A percentile compares a stretch with the other conserved stretches of the same genome.
phyloP scores from a whole-genome alignment of 805 yeast genomes.

The Pichia occidentalis region DNA sequence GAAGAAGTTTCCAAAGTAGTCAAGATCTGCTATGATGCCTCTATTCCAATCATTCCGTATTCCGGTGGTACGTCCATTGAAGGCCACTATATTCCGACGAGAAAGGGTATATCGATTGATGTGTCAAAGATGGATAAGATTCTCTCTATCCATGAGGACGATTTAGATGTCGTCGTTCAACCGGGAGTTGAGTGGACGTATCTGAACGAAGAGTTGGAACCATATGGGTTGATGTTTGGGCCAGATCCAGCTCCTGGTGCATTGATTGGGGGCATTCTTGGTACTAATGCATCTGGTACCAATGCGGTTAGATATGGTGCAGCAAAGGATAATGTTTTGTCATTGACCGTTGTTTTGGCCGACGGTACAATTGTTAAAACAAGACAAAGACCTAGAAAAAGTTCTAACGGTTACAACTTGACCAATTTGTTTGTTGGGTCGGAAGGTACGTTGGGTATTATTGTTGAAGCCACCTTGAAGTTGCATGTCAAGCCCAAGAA shows the following conservation, averaged over 20 bases:
- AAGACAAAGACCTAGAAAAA: constrained; percentile 65
- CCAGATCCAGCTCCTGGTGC: constrained; percentile 81
- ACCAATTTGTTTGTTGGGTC: constrained; percentile 71
- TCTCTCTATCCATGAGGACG: constrained; percentile 49
- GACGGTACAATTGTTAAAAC: constrained; percentile 77
- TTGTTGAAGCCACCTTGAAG: constrained; percentile 70
- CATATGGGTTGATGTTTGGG: constrained; percentile 56
- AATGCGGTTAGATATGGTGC: constrained; percentile 76
- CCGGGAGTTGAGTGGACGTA: constrained; percentile 79
- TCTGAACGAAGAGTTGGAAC: constrained; percentile 45
- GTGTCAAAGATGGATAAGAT: constrained; percentile 56
- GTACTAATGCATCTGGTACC: constrained; percentile 74
- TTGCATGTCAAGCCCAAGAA: constrained; percentile 57
- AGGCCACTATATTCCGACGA: constrained; percentile 69
- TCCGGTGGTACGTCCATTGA: constrained; percentile 77
- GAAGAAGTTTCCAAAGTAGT: constrained; percentile 60
- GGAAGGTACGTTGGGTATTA: constrained; percentile 75
- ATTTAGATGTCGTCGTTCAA: constrained; percentile 69
- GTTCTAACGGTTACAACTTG: constrained; percentile 74
- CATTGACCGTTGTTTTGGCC: constrained; percentile 67
- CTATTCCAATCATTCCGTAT: constrained; percentile 64
- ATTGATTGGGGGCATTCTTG: constrained; percentile 67
- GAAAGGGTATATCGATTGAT: constrained; percentile 57
- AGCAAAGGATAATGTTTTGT: constrained; percentile 64
- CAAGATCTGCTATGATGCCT: constrained; percentile 54